Evolutionary conservation across 2,329 filamentous ascomycete species (phyloP), one percentile per base, ranked within the genome.

Genomic region (Cordyceps javanica): DNA sequence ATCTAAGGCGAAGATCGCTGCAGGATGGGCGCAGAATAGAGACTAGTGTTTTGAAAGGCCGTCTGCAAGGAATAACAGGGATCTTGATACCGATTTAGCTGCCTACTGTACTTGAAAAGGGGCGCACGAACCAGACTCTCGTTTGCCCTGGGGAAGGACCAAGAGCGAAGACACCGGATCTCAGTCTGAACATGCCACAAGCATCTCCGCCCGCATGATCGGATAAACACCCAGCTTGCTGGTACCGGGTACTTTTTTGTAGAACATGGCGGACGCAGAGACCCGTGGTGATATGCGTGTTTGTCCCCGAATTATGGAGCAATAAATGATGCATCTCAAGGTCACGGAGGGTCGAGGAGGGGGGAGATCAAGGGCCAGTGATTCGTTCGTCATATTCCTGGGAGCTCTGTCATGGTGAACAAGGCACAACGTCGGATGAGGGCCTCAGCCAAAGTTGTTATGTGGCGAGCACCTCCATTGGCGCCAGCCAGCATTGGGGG

Each of bases 381-480:
- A 57, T 57, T 57, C 45, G 54, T 44, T 30, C 45, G 45, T 57
- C 54, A 57, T 16, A 57, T 57, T 57, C 50, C 23, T 39, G 23
- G 8, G 6, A 48, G 34, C 36, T 50, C 45, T 57, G 54, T 57
- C 54, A 57, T 25, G 54, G 54, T 44, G 54, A 57, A 57, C 54
- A 57, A 50, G 45, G 36, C 13, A 50, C 36, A n/a, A 26, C n/a
- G n/a, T n/a, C n/a, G 14, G 16, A 57, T 34, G 28, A 19, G 26
- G 44, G 8, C 26, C 34, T 21, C 21, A 21, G 7, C 3, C 14
- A 48, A 39, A 30, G n/a, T 16, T 26, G n/a, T 49, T 13, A 38
- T 41, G 19, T 42, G n/a, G 36, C 50, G 7, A 6, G 16, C 3
- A 14, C 21, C 3, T 9, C n/a, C n/a, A 11, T 26, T 44, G 6